A percentile compares a stretch with the other conserved stretches of the same genome.
Conservation (phyloP, 345 rosid species). For the Gossypium anomalum region DNA sequence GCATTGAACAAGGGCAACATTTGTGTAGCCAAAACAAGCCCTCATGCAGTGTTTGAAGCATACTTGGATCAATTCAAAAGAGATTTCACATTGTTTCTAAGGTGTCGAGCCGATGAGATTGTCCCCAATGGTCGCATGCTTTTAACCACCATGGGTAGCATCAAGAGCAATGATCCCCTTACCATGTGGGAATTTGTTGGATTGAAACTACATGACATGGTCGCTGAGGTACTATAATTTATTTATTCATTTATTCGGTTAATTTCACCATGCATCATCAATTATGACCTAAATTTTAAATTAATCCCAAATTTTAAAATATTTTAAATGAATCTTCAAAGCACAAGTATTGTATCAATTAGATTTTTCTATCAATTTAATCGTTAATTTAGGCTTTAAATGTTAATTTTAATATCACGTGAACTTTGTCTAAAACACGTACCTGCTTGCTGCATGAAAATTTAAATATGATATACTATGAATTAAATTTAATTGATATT, state of each 20-base stretch:
- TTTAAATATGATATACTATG: no score
- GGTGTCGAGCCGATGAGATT: slow-evolving; percentile 22
- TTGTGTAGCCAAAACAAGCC: slow-evolving; percentile 23
- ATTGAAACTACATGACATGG: slow-evolving; percentile 22
- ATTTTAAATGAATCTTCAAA: no score
- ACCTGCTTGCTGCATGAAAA: no score
- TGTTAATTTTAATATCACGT: no score
- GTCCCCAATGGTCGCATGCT: slow-evolving; percentile 22
- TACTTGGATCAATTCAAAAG: slow-evolving; percentile 22
- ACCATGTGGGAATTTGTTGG: slow-evolving; percentile 22
- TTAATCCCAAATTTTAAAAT: not conserved
- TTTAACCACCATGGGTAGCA: slow-evolving; percentile 13
- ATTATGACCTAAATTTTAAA: not conserved
- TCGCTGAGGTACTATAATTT: slow-evolving; percentile 17
- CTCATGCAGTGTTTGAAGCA: slow-evolving; percentile 18
- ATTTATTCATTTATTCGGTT: no score
- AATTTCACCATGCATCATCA: no score
- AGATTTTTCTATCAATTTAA: no score
- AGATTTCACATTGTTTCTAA: slow-evolving; percentile 23
- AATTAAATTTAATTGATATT: no score
- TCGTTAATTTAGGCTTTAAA: no score
- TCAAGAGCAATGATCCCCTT: slow-evolving; percentile 6
- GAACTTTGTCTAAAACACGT: no score
- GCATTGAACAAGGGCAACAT: slow-evolving; percentile 30
- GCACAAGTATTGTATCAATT: no score